These are phyloP conservation scores for Scedosporium boydii DNA, from an alignment of 2,329 filamentous ascomycete genomes.

Conservation along the genomic window DNA sequence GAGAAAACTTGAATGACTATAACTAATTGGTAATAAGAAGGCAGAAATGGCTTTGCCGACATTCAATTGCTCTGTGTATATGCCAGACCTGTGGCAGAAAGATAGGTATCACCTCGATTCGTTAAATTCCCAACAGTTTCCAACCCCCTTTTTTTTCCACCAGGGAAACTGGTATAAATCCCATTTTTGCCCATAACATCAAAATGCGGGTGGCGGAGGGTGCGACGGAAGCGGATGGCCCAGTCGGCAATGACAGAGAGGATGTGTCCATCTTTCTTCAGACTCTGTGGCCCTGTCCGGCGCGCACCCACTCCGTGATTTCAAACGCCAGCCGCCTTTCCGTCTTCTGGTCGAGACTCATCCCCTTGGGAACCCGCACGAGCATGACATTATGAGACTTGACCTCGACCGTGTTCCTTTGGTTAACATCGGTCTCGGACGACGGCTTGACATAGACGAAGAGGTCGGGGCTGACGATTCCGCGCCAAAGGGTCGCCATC, in stretches of 20 bases:
- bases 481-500: constrained; percentile 90
- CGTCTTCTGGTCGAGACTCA: constrained; percentile 55
- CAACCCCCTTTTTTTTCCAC: no score
- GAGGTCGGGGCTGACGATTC: constrained; percentile 72
- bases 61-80: no score
- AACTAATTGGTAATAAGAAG: no score
- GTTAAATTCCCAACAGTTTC: no score
- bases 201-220: no score
- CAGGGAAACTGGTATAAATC: no score
- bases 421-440: constrained; percentile 24
- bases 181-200: no score
- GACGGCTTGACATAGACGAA: constrained; percentile 54
- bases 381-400: constrained; percentile 31
- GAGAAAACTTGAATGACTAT: no score
- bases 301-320: constrained; percentile 69
- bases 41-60: no score
- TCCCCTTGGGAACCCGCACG: constrained; percentile 34
- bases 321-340: constrained; percentile 76
- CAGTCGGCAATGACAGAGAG: not conserved
- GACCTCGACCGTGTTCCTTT: constrained; percentile 31
- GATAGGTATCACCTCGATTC: no score
- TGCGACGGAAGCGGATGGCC: no score
- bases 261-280: not conserved
- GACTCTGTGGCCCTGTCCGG: constrained; percentile 18
- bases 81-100: no score